Evolutionary conservation across 495 filamentous ascomycete species (phyloP).

Genomic region (Hamigera avellanea): DNA sequence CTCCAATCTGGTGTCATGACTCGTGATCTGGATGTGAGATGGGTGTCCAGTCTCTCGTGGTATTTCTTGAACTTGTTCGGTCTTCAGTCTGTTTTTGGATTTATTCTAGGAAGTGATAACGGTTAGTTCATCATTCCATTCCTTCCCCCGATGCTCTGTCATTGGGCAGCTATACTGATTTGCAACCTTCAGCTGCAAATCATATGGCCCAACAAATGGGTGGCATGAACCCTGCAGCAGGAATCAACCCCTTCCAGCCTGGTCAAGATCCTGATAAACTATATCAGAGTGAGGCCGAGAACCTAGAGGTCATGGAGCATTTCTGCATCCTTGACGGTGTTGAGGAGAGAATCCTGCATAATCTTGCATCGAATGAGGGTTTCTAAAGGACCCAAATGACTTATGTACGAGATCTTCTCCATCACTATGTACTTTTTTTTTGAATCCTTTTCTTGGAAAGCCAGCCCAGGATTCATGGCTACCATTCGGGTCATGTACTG

Average conservation of each 20-base stretch:
- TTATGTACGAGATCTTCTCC: slow-evolving; percentile 6
- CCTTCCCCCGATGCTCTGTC: neutral
- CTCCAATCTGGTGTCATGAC: slow-evolving; percentile 93
- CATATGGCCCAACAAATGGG: slow-evolving; percentile 94
- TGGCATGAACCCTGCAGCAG: slow-evolving; percentile 59
- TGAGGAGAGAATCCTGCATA: slow-evolving; percentile 64
- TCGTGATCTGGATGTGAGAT: slow-evolving; percentile 88
- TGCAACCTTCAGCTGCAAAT: slow-evolving; percentile 56
- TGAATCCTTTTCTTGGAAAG: too few species aligned
- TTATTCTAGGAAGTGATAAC: slow-evolving; percentile 91
- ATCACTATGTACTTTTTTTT: slow-evolving; percentile 3
- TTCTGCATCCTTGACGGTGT: slow-evolving; percentile 80
- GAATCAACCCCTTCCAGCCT: slow-evolving; percentile 71
- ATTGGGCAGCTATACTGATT: slow-evolving; percentile 4
- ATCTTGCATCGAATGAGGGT: slow-evolving; percentile 19
- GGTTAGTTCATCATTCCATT: slow-evolving; percentile 38
- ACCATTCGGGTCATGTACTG: too few species aligned
- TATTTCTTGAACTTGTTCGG: slow-evolving; percentile 97
- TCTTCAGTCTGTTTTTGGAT: slow-evolving; percentile 94
- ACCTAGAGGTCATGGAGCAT: slow-evolving; percentile 88
- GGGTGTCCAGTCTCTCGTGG: slow-evolving; percentile 97
- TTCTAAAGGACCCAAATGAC: too few species aligned
- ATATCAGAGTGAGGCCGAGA: slow-evolving; percentile 84
- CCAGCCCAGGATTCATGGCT: too few species aligned
- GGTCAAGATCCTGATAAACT: slow-evolving; percentile 94